Evolutionary conservation across 225 moss, liverwort and hornwort genomes (phyloP).

Genomic region (Marchantia paleacea): DNA sequence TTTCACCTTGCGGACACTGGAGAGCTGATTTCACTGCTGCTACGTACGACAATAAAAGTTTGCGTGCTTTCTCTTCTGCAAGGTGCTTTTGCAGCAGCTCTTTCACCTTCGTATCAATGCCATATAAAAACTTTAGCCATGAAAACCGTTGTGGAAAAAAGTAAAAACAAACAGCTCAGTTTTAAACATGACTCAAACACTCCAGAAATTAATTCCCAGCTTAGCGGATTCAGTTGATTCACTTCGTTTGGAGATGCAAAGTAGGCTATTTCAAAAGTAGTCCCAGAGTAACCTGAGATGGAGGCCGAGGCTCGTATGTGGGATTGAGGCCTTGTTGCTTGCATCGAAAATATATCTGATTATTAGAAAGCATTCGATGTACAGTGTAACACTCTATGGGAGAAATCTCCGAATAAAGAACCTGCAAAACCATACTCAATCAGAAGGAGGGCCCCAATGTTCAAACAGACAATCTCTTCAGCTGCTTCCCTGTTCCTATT

Average conservation of each 20-base stretch:
- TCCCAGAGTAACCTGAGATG: constrained; percentile 53
- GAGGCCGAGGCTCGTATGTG: constrained; percentile 76
- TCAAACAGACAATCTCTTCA: neutral
- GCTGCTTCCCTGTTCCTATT: neutral
- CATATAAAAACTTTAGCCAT: neutral
- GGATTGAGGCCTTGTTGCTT: constrained; percentile 75
- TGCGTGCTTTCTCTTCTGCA: constrained; percentile 52
- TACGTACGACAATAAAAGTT: constrained; percentile 49
- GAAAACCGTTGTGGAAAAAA: neutral
- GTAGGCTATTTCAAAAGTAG: neutral
- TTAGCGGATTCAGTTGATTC: too few species aligned
- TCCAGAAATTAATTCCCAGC: neutral
- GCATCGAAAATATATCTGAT: constrained; percentile 84
- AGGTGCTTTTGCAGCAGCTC: constrained; percentile 60
- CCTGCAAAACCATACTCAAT: constrained; percentile 47
- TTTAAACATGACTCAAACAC: neutral
- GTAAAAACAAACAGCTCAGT: neutral
- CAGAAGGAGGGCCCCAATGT: neutral
- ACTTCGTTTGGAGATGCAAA: neutral
- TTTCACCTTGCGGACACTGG: constrained; percentile 55
- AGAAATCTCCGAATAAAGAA: constrained; percentile 65
- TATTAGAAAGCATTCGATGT: constrained; percentile 76
- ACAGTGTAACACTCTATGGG: constrained; percentile 85
- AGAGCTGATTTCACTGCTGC: constrained; percentile 56
- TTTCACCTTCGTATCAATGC: constrained; percentile 45